Base-by-base conservation (phyloP, 2,329 filamentous ascomycete species). In the Pseudocercospora eumusae region DNA sequence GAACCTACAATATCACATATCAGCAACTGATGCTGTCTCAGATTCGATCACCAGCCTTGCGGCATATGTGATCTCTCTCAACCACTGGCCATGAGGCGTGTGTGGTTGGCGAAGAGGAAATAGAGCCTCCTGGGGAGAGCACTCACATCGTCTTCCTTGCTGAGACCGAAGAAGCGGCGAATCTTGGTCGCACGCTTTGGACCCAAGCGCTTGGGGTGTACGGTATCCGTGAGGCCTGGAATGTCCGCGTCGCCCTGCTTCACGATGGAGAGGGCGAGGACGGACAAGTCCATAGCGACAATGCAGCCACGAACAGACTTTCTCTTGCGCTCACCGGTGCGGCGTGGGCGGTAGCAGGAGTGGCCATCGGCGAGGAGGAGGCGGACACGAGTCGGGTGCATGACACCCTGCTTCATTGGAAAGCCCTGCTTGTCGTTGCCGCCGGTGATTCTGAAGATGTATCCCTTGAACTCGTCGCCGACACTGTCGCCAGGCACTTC, bases 361-460 rank as follows among this genome's bases (percentile, higher is more conserved):
- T 98, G 95, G 81, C 95, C 95, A 61, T 96, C 92, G 79, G 89
- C 80, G 79, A 99, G 92, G 77, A 99, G 90, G 74, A 99, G 92
- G 75, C 91, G 90, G 84, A 97, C 95, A 95, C 95, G 95, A 81
- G 91, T 95, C 76, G 95, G 93, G 82, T 96, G 91, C 87, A 99
- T 93, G 81, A 96, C 91, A 87, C 95, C 95, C 89, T 99, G 96
- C 92, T 99, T 99, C 95, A 99, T 99, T 75, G 95, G 95, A 88
- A 99, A 99, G 86, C 95, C 95, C 87, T 99, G 96, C 92, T 99
- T 99, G 91, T 99, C 95, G 90, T 99, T 99, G 80, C 96, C 95
- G 79, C 95, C 96, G 77, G 95, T 99, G 86, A 99, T 98, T 81
- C 88, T 90, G 89, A 99, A 92, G 85, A 99, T 89, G 87, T 99